Conservation (phyloP, 441 rosid genomes). For the Monsonia emarginata region DNA sequence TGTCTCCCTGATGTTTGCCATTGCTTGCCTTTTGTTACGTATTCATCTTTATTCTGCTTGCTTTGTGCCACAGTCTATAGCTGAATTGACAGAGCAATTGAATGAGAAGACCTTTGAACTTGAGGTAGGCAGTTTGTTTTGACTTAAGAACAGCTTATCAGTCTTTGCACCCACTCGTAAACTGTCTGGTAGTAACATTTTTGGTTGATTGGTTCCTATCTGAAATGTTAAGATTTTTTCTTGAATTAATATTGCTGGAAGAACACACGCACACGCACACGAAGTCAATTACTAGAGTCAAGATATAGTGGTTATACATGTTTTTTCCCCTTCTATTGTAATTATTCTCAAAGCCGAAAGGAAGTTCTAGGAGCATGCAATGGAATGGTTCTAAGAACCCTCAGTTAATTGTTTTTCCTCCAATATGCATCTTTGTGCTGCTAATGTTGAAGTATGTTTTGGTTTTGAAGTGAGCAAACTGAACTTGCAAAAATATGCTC, state of each 20-base stretch:
- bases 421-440: neutral
- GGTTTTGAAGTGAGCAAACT: neutral
- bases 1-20: neutral
- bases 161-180: neutral
- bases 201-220: slow-evolving; percentile 4
- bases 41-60: slow-evolving; percentile 16
- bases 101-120: slow-evolving; percentile 93
- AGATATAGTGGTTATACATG: neutral
- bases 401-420: neutral
- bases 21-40: slow-evolving; percentile 11
- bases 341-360: neutral
- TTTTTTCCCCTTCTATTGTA: neutral
- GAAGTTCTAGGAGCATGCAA: neutral
- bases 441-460: neutral
- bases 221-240: neutral
- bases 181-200: neutral
- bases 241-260: neutral
- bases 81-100: slow-evolving; percentile 65
- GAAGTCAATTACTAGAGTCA: neutral
- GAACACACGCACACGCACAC: neutral
- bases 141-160: slow-evolving; percentile 1
- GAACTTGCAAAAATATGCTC: neutral
- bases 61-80: slow-evolving; percentile 48
- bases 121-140: slow-evolving; percentile 50
- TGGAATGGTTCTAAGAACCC: neutral